Conservation (phyloP, 192 early-diverging fungal species). For the Backusella liffmaniae region DNA sequence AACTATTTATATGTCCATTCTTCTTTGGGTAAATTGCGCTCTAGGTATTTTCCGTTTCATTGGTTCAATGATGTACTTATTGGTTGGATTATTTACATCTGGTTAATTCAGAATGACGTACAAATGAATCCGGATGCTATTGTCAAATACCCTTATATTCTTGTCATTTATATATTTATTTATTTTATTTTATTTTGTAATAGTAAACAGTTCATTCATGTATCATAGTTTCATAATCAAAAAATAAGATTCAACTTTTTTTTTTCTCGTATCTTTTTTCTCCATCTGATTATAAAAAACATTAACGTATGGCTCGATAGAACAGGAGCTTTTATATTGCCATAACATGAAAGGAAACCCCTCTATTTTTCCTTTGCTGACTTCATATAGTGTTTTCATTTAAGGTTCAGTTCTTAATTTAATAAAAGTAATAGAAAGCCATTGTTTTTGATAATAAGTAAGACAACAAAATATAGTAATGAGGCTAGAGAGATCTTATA, state of each 20-base stretch:
- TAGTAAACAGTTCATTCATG: not conserved
- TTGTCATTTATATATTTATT: not conserved
- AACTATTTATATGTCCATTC: slow-evolving; percentile 73
- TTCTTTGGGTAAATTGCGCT: slow-evolving; percentile 81
- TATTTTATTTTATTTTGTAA: not conserved
- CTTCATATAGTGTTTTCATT: too few relatives aligned
- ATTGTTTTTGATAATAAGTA: too few relatives aligned
- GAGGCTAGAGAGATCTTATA: too few relatives aligned
- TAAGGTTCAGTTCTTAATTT: too few relatives aligned
- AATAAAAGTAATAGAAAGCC: too few relatives aligned
- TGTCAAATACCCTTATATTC: not conserved
- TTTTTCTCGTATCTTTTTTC: not conserved
- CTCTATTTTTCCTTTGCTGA: too few relatives aligned
- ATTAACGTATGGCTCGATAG: not conserved
- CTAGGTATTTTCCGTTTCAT: slow-evolving; percentile 73
- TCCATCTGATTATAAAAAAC: not conserved
- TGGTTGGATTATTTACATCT: slow-evolving; percentile 47
- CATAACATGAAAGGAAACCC: not conserved
- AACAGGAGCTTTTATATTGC: not conserved
- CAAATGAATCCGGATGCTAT: not conserved
- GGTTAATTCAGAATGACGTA: not conserved
- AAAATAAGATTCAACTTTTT: not conserved
- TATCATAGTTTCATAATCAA: not conserved
- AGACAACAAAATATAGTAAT: too few relatives aligned
- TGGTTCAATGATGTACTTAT: slow-evolving; percentile 67